Percentiles rank a stretch among this genome's conserved stretches.
Conservation (phyloP, 306 rosid species). For the Psophocarpus tetragonolobus region DNA sequence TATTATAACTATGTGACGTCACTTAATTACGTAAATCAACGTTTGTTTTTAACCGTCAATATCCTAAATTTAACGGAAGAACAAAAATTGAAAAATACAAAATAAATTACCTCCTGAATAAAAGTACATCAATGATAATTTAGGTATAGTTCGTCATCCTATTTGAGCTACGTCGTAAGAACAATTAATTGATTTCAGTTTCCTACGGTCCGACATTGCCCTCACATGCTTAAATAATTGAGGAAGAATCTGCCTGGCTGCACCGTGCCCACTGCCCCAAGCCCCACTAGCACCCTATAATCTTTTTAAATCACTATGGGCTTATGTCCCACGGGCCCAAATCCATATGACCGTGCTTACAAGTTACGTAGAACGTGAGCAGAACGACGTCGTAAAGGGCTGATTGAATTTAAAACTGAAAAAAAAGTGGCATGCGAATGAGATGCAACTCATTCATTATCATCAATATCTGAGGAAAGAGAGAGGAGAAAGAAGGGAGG, state of each 20-base stretch:
- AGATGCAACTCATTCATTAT: background rate
- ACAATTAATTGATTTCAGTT: background rate
- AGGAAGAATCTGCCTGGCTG: background rate
- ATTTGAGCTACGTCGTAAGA: too few relatives aligned
- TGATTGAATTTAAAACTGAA: background rate
- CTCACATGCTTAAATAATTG: constrained; percentile 10
- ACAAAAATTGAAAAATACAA: too few relatives aligned
- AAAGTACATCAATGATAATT: too few relatives aligned
- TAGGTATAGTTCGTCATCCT: too few relatives aligned
- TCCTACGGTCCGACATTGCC: constrained; percentile 5
- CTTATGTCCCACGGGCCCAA: constrained; percentile 6
- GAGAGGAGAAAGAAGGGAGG: background rate
- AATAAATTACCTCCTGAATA: too few relatives aligned
- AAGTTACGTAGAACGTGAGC: background rate
- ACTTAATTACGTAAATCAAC: too few relatives aligned
- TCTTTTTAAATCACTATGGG: background rate
- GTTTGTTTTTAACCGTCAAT: too few relatives aligned
- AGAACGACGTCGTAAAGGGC: constrained; percentile 23
- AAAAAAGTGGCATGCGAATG: background rate
- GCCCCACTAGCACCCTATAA: background rate
- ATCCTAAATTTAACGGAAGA: too few relatives aligned
- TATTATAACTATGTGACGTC: too few relatives aligned
- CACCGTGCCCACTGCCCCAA: too few relatives aligned
- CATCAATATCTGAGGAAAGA: background rate
- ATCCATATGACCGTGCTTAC: background rate